These are phyloP conservation scores for Claviceps humidiphila DNA, from an alignment of 2,329 filamentous ascomycete species.

Conservation along the genomic window DNA sequence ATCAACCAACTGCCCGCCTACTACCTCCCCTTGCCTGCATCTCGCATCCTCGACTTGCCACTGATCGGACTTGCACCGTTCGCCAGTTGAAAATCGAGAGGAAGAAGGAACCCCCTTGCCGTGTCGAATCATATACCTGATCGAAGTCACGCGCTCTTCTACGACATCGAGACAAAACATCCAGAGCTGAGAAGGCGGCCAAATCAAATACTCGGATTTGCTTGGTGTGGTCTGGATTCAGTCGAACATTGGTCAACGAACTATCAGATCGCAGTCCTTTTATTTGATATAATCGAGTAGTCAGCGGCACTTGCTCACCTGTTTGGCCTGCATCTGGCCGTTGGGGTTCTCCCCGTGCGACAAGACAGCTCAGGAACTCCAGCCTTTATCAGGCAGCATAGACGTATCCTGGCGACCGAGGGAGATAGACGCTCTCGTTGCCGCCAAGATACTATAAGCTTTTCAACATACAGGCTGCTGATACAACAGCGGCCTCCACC, in stretches of 20 bases:
- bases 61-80: slow-evolving; percentile 6
- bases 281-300: background rate
- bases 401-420: background rate
- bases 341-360: slow-evolving; percentile 13
- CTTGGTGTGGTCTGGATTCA: background rate
- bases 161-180: background rate
- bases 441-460: background rate
- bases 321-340: slow-evolving; percentile 11
- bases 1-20: slow-evolving; percentile 10
- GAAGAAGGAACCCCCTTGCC: slow-evolving; percentile 16
- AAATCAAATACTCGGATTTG: background rate
- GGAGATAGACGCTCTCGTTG: background rate
- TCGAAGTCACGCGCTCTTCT: background rate
- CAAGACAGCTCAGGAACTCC: slow-evolving; percentile 5
- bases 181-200: background rate
- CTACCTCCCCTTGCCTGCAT: slow-evolving; percentile 13
- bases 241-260: background rate
- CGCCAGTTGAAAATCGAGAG: slow-evolving; percentile 14
- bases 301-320: background rate
- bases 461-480: background rate
- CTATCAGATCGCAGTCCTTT: background rate
- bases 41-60: slow-evolving; percentile 8
- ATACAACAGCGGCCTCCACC: background rate
- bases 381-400: background rate
- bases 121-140: background rate